A percentile compares a stretch with the other conserved stretches of the same genome.
phyloP scores from a whole-genome alignment of 225 moss, liverwort and hornwort species.

The Climacium dendroides region DNA sequence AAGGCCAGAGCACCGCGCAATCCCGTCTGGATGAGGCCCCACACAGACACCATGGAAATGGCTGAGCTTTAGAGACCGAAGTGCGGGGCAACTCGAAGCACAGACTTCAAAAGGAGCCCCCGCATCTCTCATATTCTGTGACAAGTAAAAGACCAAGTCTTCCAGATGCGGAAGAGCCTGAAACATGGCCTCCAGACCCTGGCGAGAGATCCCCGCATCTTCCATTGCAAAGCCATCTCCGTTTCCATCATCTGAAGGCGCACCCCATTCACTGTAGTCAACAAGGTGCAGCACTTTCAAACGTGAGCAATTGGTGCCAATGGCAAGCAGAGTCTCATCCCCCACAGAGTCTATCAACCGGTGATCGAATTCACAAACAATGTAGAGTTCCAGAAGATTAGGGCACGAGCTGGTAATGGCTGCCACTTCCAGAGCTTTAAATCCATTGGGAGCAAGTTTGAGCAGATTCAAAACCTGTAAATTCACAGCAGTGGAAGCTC shows the following conservation, averaged over 20 bases:
- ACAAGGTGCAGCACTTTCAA: conserved; percentile 72
- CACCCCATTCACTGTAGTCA: conserved; percentile 53
- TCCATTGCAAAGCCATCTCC: conserved; percentile 48
- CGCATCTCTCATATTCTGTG: conserved; percentile 55
- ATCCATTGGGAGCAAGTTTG: conserved; percentile 77
- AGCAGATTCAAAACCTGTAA: conserved; percentile 60
- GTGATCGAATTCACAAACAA: conserved; percentile 80
- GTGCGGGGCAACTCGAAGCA: conserved; percentile 43
- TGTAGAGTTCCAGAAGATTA: conserved; percentile 60
- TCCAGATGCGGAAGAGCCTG: conserved; percentile 55
- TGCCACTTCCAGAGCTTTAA: conserved; percentile 59
- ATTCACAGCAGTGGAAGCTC: conserved; percentile 24
- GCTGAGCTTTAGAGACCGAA: conserved; percentile 57
- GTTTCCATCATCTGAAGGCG: conserved; percentile 10
- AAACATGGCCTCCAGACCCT: conserved; percentile 72
- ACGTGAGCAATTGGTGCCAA: conserved; percentile 48
- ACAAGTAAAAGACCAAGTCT: conserved; percentile 48
- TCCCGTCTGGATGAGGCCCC: conserved; percentile 56
- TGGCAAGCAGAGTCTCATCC: conserved; percentile 40
- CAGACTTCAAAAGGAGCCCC: conserved; percentile 52
- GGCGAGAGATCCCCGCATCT: conserved; percentile 48
- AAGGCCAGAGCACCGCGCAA: conserved; percentile 47
- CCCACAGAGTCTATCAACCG: conserved; percentile 55
- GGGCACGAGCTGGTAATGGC: conserved; percentile 56
- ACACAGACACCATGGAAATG: conserved; percentile 73